Evolutionary conservation across 257 asterid species (phyloP).

Genomic region (Lantana camara): DNA sequence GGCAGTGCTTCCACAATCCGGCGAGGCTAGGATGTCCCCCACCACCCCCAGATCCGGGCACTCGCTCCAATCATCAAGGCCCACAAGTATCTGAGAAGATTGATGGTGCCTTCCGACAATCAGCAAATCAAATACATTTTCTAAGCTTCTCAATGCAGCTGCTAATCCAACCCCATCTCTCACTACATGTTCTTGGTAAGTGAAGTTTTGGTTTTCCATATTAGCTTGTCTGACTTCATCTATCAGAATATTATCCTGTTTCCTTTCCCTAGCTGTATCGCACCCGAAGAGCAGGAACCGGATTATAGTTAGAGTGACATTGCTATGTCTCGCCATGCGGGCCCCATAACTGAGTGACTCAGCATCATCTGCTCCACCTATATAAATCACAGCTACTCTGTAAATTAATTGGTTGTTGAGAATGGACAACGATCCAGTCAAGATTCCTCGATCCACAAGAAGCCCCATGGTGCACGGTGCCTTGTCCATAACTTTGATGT

Average conservation of each 20-base stretch:
- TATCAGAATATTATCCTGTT: slow-evolving; percentile 40
- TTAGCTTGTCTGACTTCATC: slow-evolving; percentile 47
- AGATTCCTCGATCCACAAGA: slow-evolving; percentile 47
- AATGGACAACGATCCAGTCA: slow-evolving; percentile 35
- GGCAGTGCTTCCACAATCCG: slow-evolving; percentile 42
- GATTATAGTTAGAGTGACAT: slow-evolving; percentile 39
- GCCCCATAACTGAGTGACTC: slow-evolving; percentile 52
- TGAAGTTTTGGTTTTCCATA: slow-evolving; percentile 38
- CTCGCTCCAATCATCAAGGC: slow-evolving; percentile 56
- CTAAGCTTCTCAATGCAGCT: slow-evolving; percentile 36
- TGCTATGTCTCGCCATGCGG: slow-evolving; percentile 43
- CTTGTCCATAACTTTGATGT: slow-evolving; percentile 38
- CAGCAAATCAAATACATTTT: slow-evolving; percentile 40
- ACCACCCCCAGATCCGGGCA: slow-evolving; percentile 59
- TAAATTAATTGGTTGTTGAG: slow-evolving; percentile 35
- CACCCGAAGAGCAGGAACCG: slow-evolving; percentile 48
- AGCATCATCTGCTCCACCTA: slow-evolving; percentile 60
- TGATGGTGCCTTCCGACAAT: slow-evolving; percentile 50
- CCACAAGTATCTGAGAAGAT: slow-evolving; percentile 46
- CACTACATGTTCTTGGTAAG: slow-evolving; percentile 51
- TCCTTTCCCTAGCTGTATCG: slow-evolving; percentile 49
- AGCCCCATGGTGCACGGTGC: slow-evolving; percentile 53
- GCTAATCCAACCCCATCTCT: slow-evolving; percentile 50
- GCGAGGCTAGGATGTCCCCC: slow-evolving; percentile 54
- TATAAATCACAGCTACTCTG: slow-evolving; percentile 44